Evolutionary conservation across 257 asterid species (phyloP).

Genomic region (Hygrophila difformis): DNA sequence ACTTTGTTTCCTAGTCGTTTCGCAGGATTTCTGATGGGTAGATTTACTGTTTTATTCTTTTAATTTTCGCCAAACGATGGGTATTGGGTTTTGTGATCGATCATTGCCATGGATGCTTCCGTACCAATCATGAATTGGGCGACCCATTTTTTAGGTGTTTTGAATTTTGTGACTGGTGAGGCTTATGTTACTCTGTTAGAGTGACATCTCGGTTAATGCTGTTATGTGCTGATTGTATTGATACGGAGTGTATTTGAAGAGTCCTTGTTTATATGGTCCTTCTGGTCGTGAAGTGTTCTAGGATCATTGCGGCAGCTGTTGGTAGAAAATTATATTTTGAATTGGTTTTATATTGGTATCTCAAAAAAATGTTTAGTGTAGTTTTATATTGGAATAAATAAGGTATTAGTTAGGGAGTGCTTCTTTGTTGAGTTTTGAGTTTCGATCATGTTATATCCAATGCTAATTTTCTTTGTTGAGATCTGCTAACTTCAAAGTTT

Average conservation of each 20-base stretch:
- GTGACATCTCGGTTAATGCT: too few species aligned
- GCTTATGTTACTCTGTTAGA: too few species aligned
- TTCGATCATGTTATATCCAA: too few species aligned
- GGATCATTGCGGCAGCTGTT: not conserved
- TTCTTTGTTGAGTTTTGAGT: too few species aligned
- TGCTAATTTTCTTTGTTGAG: too few species aligned
- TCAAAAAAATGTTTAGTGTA: too few species aligned
- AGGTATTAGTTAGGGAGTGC: too few species aligned
- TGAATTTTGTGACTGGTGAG: not conserved
- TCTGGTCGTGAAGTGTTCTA: not conserved
- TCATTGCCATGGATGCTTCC: too few species aligned
- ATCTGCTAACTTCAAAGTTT: not conserved
- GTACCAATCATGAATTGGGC: too few species aligned
- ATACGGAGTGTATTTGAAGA: not conserved
- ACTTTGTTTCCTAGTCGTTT: not conserved
- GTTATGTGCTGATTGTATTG: not conserved
- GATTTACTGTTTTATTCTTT: not conserved
- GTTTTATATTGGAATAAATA: too few species aligned
- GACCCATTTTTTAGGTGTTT: not conserved
- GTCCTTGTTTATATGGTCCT: not conserved
- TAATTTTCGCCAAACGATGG: too few species aligned
- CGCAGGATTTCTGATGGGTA: not conserved
- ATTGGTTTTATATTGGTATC: too few species aligned
- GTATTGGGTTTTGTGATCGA: not conserved
- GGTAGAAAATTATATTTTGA: not conserved